Evolutionary conservation across 768 basidiomycete species (phyloP).

Genomic region (Dendrothele bispora): DNA sequence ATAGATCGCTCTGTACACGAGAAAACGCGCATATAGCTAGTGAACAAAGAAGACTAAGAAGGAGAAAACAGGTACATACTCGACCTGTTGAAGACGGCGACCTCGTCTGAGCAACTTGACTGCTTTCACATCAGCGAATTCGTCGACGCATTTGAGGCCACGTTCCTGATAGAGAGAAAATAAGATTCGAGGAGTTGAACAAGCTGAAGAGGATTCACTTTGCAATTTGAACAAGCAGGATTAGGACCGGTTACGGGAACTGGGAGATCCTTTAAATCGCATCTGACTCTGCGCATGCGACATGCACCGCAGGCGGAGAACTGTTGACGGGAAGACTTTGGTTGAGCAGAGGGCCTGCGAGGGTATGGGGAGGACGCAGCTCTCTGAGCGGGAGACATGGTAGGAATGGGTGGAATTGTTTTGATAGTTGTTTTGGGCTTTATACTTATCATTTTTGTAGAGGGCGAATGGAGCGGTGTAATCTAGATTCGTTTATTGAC

Average conservation of each 20-base stretch:
- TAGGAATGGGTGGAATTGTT: slow-evolving; percentile 3
- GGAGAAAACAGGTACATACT: slow-evolving; percentile 47
- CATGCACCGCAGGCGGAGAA: slow-evolving; percentile 95
- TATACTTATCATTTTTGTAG: no score
- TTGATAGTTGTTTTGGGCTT: not conserved
- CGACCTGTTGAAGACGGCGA: slow-evolving; percentile 79
- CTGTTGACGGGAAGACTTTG: slow-evolving; percentile 79
- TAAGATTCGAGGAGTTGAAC: no score
- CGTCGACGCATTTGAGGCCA: slow-evolving; percentile 91
- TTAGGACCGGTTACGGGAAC: slow-evolving; percentile 44
- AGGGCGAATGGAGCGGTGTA: no score
- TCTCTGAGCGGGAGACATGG: slow-evolving; percentile 55
- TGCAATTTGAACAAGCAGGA: slow-evolving; percentile 84
- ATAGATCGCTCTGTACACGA: slow-evolving; percentile 63
- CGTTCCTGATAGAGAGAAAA: no score
- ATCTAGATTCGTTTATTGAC: no score
- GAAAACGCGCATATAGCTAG: slow-evolving; percentile 9
- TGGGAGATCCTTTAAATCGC: slow-evolving; percentile 86
- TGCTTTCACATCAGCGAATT: slow-evolving; percentile 88
- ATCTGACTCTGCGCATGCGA: slow-evolving; percentile 90
- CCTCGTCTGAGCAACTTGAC: slow-evolving; percentile 83
- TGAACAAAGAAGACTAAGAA: slow-evolving; percentile 8
- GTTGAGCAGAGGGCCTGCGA: slow-evolving; percentile 56
- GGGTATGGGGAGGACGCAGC: slow-evolving; percentile 35
- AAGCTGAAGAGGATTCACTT: no score